Evolutionary conservation across 2,329 filamentous ascomycete species (phyloP).

Genomic region (Trichoderma koningiopsis): DNA sequence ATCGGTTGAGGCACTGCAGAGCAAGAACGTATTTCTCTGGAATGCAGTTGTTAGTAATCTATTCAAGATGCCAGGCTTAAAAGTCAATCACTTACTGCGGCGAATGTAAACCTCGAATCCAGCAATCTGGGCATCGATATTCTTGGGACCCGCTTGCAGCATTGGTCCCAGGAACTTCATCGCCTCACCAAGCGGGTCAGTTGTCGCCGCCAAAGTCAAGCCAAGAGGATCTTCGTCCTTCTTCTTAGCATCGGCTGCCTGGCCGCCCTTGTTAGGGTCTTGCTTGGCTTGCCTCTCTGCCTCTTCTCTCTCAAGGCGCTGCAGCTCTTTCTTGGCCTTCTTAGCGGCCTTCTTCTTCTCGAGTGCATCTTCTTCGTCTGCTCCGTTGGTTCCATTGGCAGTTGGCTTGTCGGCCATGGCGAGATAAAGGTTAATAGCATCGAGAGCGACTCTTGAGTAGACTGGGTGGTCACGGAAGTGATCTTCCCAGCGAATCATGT

Average conservation of each 20-base stretch:
- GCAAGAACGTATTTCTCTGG: slow-evolving; percentile 85
- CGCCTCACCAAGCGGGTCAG: slow-evolving; percentile 80
- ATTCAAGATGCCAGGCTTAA: neutral
- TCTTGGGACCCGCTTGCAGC: slow-evolving; percentile 79
- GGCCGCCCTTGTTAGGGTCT: slow-evolving; percentile 77
- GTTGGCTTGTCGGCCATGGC: slow-evolving; percentile 75
- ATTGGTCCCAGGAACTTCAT: slow-evolving; percentile 84
- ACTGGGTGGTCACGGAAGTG: slow-evolving; percentile 89
- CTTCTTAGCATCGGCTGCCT: slow-evolving; percentile 73
- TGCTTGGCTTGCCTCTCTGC: slow-evolving; percentile 77
- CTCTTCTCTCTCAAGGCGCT: slow-evolving; percentile 70
- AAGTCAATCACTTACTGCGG: slow-evolving; percentile 62
- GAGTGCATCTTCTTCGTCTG: slow-evolving; percentile 58
- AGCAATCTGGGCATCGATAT: slow-evolving; percentile 76
- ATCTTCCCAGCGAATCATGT: slow-evolving; percentile 97
- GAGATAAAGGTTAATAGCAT: slow-evolving; percentile 79
- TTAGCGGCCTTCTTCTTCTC: slow-evolving; percentile 87
- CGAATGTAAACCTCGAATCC: slow-evolving; percentile 91
- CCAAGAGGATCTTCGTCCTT: slow-evolving; percentile 89
- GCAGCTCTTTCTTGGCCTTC: slow-evolving; percentile 79
- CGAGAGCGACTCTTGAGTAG: slow-evolving; percentile 80
- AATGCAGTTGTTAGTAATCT: slow-evolving; percentile 18
- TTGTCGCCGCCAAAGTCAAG: slow-evolving; percentile 75
- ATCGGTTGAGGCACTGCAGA: slow-evolving; percentile 78
- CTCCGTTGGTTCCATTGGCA: slow-evolving; percentile 63